phyloP scores from a whole-genome alignment of 257 asterid species.

The Asclepias syriaca region DNA sequence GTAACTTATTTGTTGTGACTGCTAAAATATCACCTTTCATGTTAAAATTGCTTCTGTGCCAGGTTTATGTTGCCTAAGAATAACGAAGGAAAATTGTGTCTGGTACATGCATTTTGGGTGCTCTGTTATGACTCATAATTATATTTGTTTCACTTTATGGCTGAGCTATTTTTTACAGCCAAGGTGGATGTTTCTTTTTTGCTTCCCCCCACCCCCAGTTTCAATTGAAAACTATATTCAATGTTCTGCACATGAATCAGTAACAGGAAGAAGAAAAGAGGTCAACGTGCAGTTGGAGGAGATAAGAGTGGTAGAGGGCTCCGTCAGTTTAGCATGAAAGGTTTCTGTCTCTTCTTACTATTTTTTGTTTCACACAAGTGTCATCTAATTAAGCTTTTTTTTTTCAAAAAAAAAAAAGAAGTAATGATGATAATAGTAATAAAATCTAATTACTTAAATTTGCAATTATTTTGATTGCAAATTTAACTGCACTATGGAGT shows the following conservation, averaged over 20 bases:
- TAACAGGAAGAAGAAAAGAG: conserved; percentile 89
- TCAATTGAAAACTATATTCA: neutral
- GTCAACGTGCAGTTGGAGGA: conserved; percentile 85
- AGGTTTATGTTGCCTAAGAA: conserved; percentile 5
- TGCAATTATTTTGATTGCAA: neutral
- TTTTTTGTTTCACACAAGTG: neutral
- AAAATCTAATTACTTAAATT: neutral
- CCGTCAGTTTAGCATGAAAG: conserved; percentile 99
- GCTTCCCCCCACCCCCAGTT: neutral
- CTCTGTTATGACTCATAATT: neutral
- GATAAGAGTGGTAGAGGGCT: conserved; percentile 98
- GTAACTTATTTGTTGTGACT: neutral
- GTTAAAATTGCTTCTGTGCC: neutral
- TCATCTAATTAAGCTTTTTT: neutral
- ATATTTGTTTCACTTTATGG: neutral
- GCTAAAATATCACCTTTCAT: neutral
- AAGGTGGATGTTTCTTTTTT: neutral
- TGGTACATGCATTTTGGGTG: neutral
- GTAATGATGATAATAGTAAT: neutral
- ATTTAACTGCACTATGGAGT: conserved; percentile 10
- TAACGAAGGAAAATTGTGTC: neutral
- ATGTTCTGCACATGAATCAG: conserved; percentile 21
- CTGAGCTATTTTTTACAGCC: neutral
- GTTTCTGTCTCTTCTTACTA: conserved; percentile 25
- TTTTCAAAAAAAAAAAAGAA: too few species aligned